These are phyloP conservation scores for Aspergillus alliaceus DNA, from an alignment of 2,329 filamentous ascomycete genomes.

Conservation along the genomic window DNA sequence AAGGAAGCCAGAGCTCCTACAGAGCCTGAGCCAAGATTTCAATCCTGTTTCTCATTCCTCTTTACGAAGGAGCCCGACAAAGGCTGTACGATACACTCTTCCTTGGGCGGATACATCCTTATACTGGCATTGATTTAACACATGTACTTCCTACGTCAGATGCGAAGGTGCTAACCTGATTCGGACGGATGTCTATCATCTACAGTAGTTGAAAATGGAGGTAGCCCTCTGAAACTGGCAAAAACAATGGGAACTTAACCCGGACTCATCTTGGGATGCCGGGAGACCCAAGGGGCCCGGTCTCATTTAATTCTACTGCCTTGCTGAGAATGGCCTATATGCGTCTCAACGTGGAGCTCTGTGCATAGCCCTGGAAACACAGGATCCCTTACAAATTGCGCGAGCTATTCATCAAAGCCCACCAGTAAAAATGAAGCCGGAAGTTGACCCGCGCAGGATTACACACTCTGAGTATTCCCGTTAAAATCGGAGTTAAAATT, in stretches of 20 bases:
- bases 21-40: background rate
- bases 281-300: constrained; percentile 4
- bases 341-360: constrained; percentile 7
- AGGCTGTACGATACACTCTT: constrained; percentile 22
- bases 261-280: constrained; percentile 47
- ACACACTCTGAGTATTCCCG: constrained; percentile 12
- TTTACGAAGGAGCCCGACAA: background rate
- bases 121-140: constrained; percentile 71
- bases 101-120: constrained; percentile 66
- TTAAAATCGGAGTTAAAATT: constrained; percentile 16
- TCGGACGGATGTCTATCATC: background rate
- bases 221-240: constrained; percentile 8
- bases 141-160: constrained; percentile 62
- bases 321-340: constrained; percentile 16
- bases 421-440: background rate
- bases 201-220: background rate
- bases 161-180: background rate
- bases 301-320: constrained; percentile 15
- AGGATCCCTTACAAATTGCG: background rate
- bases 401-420: background rate
- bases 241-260: constrained; percentile 39
- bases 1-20: background rate
- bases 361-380: constrained; percentile 1
- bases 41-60: background rate
- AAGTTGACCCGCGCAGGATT: constrained; percentile 5